Evolutionary conservation across 2,329 filamentous ascomycete species (phyloP), one percentile per base, ranked within the genome.

Genomic region (Emergomyces orientalis): DNA sequence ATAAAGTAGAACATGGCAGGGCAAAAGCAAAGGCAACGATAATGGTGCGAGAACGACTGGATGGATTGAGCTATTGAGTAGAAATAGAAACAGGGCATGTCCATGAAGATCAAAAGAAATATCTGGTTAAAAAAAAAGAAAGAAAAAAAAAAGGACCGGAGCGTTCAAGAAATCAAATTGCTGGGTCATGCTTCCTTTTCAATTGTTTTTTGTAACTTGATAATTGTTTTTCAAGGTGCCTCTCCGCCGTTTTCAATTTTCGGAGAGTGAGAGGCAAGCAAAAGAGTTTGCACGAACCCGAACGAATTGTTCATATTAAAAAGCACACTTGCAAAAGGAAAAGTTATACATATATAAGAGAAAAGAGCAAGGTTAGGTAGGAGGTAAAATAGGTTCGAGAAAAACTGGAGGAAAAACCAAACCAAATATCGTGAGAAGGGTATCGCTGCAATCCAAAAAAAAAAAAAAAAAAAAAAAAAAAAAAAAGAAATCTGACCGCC

Each of bases 391-490:
- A 49, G 1, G 14, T 17, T 41, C 2, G 11, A 41, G 39, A 13
- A 41, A 17, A 17, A 14, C 39, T 17, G 19, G 43, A 2, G n/a
- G 5, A 52, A 52, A 13, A 52, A 14, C 11, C 7, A 27, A 30
- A 30, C 22, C 22, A n/a, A 56, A 19, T 30, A 56, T 39, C 30
- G 17, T 14, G 19, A 19, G 7, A 58, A 58, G 55, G 55, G 55
- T 58, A 58, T 58, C 55, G 37, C 55, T 58, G 25, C 55, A 45
- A 58, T 58, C 25, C 39, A 17, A 43, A 17, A 25, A 55, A 27
- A 57, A 6, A n/a, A 6, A 22, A 43, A 57, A 25, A 41, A 2
- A 8, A 56, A 32, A 34, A 1, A 7, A 57, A 9, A 22, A 27
- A 17, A 43, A 14, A 27, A 22, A 14, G 25, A 32, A 34, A 45